Evolutionary conservation across 2,329 filamentous ascomycete species (phyloP), one percentile per base, ranked within the genome.

Genomic region (Immersiporthe knoxdaviesiana): DNA sequence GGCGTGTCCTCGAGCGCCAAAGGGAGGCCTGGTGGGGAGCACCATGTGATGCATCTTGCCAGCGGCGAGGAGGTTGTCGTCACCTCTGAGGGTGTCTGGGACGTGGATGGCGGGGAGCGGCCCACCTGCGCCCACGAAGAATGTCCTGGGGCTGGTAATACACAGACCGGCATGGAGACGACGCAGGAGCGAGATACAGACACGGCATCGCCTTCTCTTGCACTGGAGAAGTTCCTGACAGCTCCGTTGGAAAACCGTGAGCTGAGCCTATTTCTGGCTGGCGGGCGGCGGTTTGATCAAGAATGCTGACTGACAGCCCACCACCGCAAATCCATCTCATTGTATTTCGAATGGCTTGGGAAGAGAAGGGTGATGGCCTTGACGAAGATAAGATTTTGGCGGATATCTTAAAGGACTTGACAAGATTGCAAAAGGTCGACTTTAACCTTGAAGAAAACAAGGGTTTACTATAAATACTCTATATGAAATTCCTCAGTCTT

Each of bases 51-150:
- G 50, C 78, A 79, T 3, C 74, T 87, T 6, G 76, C 74, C 0
- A 75, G 78, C 32, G 84, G 83, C 21, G 81, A 84, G 64, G 81
- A 84, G 71, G 78, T 84, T 3, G 73, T 77, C 2, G 74, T 84
- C 61, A 81, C 78, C 18, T 79, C 78, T 41, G 80, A 81, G 18
- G 82, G 83, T 1, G 70, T 81, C 16, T 76, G 77, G 74, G 69
- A 73, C 72, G 21, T n/a, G 44, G 21, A 47, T n/a, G 7, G n/a
- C n/a, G 44, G 8, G 21, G 21, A 47, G 44, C 44, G 21, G 18
- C 21, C 1, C 6, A 21, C 44, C 44, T n/a, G 18, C 21, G 44
- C 44, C 21, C 21, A 47, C 21, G 18, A 47, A 7, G 44, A n/a
- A 47, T 32, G 8, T 27, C 21, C 11, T 32, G 32, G 63, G 11